These are phyloP conservation scores for Salix brachista DNA, from an alignment of 345 rosid species.

Conservation along the genomic window DNA sequence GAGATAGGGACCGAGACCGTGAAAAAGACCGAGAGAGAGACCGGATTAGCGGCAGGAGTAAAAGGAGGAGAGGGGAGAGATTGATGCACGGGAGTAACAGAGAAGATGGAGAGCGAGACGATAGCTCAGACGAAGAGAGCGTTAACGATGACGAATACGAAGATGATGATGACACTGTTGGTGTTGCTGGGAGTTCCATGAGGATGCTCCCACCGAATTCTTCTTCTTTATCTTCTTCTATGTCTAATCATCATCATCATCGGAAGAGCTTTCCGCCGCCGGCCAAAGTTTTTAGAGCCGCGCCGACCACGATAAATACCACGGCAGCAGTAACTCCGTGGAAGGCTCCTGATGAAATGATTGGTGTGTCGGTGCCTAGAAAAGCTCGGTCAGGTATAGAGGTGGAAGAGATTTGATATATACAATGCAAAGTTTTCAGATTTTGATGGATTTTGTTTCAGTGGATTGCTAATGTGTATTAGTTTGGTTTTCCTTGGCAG, in stretches of 20 bases:
- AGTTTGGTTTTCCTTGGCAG: constrained; percentile 29
- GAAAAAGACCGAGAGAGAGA: constrained; percentile 46
- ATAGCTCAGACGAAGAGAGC: constrained; percentile 78
- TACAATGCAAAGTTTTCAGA: background rate
- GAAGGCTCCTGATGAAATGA: constrained; percentile 94
- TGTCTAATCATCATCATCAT: constrained; percentile 41
- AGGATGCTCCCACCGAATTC: constrained; percentile 71
- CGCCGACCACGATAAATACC: constrained; percentile 38
- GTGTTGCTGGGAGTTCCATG: constrained; percentile 39
- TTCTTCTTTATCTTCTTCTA: constrained; percentile 41
- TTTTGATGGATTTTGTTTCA: constrained; percentile 6
- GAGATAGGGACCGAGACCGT: constrained; percentile 59
- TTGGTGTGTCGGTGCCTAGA: constrained; percentile 94
- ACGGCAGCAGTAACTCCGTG: constrained; percentile 28
- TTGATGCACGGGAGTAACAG: constrained; percentile 60
- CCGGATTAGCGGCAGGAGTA: constrained; percentile 72
- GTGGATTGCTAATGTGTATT: constrained; percentile 4
- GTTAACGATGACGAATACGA: constrained; percentile 91
- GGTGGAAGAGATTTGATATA: constrained; percentile 50
- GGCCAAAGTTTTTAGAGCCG: constrained; percentile 50
- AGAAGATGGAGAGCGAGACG: constrained; percentile 66
- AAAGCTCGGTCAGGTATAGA: constrained; percentile 99
- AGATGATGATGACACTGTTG: constrained; percentile 59
- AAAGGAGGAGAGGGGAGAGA: constrained; percentile 78
- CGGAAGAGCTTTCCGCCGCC: constrained; percentile 68